Evolutionary conservation across 495 filamentous ascomycete genomes (phyloP).

Genomic region (Talaromyces liani): DNA sequence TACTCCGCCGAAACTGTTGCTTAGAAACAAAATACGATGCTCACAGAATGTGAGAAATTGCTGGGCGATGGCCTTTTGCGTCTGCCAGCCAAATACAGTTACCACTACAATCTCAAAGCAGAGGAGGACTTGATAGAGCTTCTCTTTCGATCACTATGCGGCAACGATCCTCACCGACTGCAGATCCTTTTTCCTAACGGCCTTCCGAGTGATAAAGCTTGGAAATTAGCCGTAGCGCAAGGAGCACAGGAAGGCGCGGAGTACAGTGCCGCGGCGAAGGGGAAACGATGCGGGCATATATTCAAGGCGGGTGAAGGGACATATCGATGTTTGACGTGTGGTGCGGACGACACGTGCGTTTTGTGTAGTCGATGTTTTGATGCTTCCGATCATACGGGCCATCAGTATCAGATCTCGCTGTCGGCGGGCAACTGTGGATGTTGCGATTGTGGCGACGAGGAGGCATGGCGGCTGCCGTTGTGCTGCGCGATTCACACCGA

Average conservation of each 20-base stretch:
- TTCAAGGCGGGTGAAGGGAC: slow-evolving; percentile 88
- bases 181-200: slow-evolving; percentile 73
- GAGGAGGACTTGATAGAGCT: slow-evolving; percentile 60
- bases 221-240: slow-evolving; percentile 78
- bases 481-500: slow-evolving; percentile 90
- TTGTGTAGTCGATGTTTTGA: slow-evolving; percentile 91
- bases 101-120: slow-evolving; percentile 66
- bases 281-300: slow-evolving; percentile 96
- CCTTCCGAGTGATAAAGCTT: slow-evolving; percentile 44
- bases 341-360: slow-evolving; percentile 77
- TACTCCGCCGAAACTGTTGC: background rate
- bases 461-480: slow-evolving; percentile 84
- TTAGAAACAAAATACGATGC: slow-evolving; percentile 25
- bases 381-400: slow-evolving; percentile 87
- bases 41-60: slow-evolving; percentile 69
- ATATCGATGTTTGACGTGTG: slow-evolving; percentile 90
- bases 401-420: slow-evolving; percentile 78
- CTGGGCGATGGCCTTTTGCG: slow-evolving; percentile 69
- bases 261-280: slow-evolving; percentile 85
- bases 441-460: slow-evolving; percentile 92
- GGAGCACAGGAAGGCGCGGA: slow-evolving; percentile 91
- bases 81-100: slow-evolving; percentile 58
- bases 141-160: slow-evolving; percentile 80
- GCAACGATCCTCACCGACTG: slow-evolving; percentile 62
- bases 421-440: slow-evolving; percentile 89